These are phyloP conservation scores for Chrysanthemum makinoi DNA, from an alignment of 129 eudicot species.

Conservation along the genomic window DNA sequence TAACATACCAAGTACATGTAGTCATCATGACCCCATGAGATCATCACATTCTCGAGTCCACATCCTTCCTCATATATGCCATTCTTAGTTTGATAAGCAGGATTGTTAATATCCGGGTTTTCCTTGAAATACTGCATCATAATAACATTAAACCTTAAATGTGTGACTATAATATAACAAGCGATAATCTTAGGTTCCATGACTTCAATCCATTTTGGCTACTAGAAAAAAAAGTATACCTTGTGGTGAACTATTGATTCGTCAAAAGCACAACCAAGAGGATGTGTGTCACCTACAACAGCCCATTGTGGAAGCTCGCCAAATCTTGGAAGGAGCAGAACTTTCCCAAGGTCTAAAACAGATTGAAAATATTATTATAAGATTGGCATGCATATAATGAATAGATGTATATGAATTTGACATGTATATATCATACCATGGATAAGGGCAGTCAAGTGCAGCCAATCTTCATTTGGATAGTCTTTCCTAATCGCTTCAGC, in stretches of 20 bases:
- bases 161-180: background rate
- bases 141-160: background rate
- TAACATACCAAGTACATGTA: conserved; percentile 82
- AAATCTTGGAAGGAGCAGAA: conserved; percentile 61
- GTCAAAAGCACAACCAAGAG: conserved; percentile 91
- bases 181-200: background rate
- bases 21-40: conserved; percentile 98
- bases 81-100: conserved; percentile 57
- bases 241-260: conserved; percentile 81
- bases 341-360: conserved; percentile 76
- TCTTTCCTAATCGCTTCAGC: conserved; percentile 92
- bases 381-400: no score
- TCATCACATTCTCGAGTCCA: conserved; percentile 76
- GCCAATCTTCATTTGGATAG: conserved; percentile 89
- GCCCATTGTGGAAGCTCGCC: conserved; percentile 97
- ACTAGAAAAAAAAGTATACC: conserved; percentile 31
- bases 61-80: conserved; percentile 80
- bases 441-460: conserved; percentile 84
- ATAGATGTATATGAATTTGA: background rate
- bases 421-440: conserved; percentile 51
- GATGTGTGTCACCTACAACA: conserved; percentile 95
- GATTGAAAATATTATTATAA: conserved; percentile 10
- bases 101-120: conserved; percentile 56
- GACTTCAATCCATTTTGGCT: background rate
- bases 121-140: conserved; percentile 58